Evolutionary conservation across 352 stramenopile species (phyloP), one percentile per base, ranked within the genome.

Genomic region (Phytopythium cucurbitacearum): DNA sequence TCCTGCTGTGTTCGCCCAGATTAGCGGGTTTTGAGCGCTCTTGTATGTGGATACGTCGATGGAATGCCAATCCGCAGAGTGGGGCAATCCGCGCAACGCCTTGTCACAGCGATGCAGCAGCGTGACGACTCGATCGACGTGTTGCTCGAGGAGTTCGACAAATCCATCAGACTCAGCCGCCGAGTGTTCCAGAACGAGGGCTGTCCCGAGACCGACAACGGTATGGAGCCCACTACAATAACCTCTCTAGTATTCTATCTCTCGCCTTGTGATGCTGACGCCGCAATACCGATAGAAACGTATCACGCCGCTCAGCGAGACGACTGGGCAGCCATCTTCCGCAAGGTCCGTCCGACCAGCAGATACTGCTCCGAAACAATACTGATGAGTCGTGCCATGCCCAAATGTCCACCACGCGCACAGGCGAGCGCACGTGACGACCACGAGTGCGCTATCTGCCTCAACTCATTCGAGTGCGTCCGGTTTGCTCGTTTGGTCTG

Each of bases 121-220:
- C 68, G 72, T 3, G 74, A 89, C 51, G 83, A 95, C 57, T 94
- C 83, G 7, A 86, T 95, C 55, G 85, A 95, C 56, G 71, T 69
- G 5, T 60, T 95, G n/a, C 67, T 95, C 2, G 71, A 62, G 0
- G 78, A 94, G 54, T 86, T 95, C 34, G 83, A 94, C 46, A 69
- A 69, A 12, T 90, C 78, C 1, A 53, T 93, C 46, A 67, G 34
- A 10, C 48, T 89, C 43, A 94, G 82, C 47, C 80, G 82, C 6
- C 74, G 69, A 10, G 63, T 93, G 5, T 94, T 94, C 48, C 64
- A 74, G 45, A 51, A 60, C 1, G 48, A 60, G 5, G 9, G 13
- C 4, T 41, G 21, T 0, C 73, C 71, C 8, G 69, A 84, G 51
- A 71, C 70, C 9, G 64, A 85, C 32, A 57, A 53, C 48, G 59